phyloP scores from a whole-genome alignment of 225 moss, liverwort and hornwort genomes.

The Polytrichum formosum region DNA sequence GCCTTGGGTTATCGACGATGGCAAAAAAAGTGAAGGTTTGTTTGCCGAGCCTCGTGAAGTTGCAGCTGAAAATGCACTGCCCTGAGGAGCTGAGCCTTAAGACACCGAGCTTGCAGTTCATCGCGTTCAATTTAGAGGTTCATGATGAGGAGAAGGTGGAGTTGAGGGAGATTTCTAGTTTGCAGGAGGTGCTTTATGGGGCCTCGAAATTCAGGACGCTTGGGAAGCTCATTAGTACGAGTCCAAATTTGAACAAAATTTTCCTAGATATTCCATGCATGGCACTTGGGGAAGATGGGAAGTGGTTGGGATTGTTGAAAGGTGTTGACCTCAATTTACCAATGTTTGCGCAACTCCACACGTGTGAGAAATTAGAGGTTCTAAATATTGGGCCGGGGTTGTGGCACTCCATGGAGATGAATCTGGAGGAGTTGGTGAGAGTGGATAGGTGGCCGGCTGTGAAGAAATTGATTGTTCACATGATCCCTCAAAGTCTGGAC shows the following conservation, averaged over 20 bases:
- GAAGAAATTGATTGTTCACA: constrained; percentile 48
- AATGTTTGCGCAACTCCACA: constrained; percentile 17
- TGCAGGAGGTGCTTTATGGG: constrained; percentile 50
- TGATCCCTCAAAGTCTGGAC: constrained; percentile 39
- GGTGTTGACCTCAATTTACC: constrained; percentile 36
- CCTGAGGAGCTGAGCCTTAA: constrained; percentile 37
- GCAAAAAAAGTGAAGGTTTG: constrained; percentile 35
- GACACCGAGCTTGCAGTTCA: constrained; percentile 18
- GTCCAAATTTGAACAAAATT: constrained; percentile 28
- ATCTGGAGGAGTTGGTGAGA: constrained; percentile 3
- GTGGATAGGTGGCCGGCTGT: constrained; percentile 47
- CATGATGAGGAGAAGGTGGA: constrained; percentile 16
- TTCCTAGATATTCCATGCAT: constrained; percentile 79
- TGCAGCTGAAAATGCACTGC: constrained; percentile 50
- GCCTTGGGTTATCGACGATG: constrained; percentile 44
- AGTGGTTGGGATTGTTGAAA: constrained; percentile 44
- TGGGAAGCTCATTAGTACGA: constrained; percentile 21
- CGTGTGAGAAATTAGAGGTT: constrained; percentile 35
- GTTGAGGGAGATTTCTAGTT: constrained; percentile 10
- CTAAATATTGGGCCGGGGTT: constrained; percentile 71
- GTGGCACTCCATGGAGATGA: constrained; percentile 63
- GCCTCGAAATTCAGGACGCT: constrained; percentile 30
- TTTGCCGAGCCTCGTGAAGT: constrained; percentile 43
- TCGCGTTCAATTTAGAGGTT: constrained; percentile 55
- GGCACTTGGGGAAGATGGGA: constrained; percentile 58